Conservation (phyloP, 345 rosid species). For the Pseudoturritis turrita region DNA sequence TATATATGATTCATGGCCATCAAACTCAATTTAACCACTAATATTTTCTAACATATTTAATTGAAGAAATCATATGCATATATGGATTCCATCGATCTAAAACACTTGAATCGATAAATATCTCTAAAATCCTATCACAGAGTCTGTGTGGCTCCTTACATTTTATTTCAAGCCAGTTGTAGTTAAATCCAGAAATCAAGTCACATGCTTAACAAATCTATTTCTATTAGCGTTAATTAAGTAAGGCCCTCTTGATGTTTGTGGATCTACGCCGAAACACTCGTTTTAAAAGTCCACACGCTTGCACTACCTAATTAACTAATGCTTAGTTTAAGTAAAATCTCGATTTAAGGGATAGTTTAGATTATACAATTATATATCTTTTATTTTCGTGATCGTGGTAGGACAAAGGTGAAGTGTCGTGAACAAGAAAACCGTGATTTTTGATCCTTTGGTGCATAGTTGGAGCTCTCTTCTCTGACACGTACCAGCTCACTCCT, state of each 20-base stretch:
- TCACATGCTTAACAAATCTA: conserved; percentile 25
- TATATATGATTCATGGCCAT: background rate
- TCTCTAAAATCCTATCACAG: conserved; percentile 18
- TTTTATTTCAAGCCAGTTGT: conserved; percentile 14
- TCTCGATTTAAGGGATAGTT: background rate
- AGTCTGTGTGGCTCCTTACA: background rate
- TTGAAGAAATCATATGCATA: background rate
- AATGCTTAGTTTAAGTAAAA: conserved; percentile 7
- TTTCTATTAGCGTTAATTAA: conserved; percentile 20
- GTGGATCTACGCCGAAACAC: conserved; percentile 31
- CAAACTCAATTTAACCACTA: background rate
- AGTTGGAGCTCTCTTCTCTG: conserved; percentile 25
- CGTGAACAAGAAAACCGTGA: conserved; percentile 27
- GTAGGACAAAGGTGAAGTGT: conserved; percentile 17
- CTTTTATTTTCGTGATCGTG: conserved; percentile 9
- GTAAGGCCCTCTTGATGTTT: conserved; percentile 22
- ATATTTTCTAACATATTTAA: background rate
- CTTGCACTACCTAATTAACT: conserved; percentile 26
- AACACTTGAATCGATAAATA: conserved; percentile 15
- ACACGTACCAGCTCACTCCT: conserved; percentile 34
- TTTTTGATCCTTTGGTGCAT: conserved; percentile 24
- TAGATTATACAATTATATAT: background rate
- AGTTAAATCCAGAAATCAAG: conserved; percentile 14
- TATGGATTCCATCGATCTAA: background rate
- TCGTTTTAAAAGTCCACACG: conserved; percentile 33